Base-by-base conservation (phyloP, 1,284 basidiomycete species). In the Ustanciosporium gigantosporum region DNA sequence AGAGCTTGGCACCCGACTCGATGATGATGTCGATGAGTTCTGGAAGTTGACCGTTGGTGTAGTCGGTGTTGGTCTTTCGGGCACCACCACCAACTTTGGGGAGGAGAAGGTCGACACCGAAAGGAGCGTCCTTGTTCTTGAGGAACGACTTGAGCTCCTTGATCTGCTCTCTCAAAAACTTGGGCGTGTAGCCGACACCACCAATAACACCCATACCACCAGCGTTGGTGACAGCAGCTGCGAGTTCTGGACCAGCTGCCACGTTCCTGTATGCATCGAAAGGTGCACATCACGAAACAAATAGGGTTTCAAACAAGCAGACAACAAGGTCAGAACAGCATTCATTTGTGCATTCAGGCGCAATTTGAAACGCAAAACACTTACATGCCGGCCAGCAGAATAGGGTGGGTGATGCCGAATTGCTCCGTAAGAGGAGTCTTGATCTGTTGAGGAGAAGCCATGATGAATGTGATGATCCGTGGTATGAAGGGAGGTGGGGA, bases 361-460 rank as follows among this genome's bases (percentile, higher is more conserved):
- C n/a, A n/a, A n/a, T n/a, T n/a, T n/a, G n/a, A n/a, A n/a, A 9
- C 27, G 27, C 27, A n/a, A 29, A n/a, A 29, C n/a, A 62, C 56
- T 47, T 38, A 59, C 61, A 65, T 58, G 48, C 89, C 89, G 47
- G 91, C 91, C 22, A 94, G 86, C 56, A 93, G 79, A 66, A 94
- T 84, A 36, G 91, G 91, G 77, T 94, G 91, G 78, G 87, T 84
- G 79, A 93, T 86, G 49, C 85, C 85, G 79, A 94, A 61, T 25
- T 35, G 44, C 47, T 59, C 52, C 31, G 70, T 73, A 36, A 73
- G 59, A 21, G 50, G 55, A 9, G 66, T 68, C 48, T 56, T 62
- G 60, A 68, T 68, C 43, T 59, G 48, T 41, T 66, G 64, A 22
- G 64, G 25, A 24, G 58, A 66, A 27, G 67, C 48, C 67, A 69